Conservation (phyloP, 352 stramenopile species). For the Phytophthora vignae region DNA sequence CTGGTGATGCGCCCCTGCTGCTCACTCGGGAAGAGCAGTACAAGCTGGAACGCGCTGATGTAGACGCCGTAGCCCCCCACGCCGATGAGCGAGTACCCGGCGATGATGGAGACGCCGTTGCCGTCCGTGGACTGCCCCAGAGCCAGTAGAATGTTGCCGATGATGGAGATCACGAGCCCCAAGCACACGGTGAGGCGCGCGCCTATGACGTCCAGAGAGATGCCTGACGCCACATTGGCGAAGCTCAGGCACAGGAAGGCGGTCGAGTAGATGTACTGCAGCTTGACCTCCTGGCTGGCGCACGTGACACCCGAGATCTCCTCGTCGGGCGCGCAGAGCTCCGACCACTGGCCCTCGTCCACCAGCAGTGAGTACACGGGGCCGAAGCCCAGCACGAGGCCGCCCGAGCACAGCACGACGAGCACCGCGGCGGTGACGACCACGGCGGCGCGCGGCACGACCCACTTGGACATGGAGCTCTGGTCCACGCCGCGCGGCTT, state of each 20-base stretch:
- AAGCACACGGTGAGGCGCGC: constrained; percentile 44
- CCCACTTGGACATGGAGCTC: constrained; percentile 41
- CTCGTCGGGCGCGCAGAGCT: constrained; percentile 39
- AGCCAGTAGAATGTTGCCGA: constrained; percentile 54
- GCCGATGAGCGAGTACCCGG: constrained; percentile 49
- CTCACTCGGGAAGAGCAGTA: constrained; percentile 49
- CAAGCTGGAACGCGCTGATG: constrained; percentile 59
- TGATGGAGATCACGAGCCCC: constrained; percentile 49
- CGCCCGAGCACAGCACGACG: constrained; percentile 45
- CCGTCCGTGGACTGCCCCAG: constrained; percentile 43
- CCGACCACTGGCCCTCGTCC: constrained; percentile 52
- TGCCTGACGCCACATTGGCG: constrained; percentile 53
- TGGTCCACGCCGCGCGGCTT: constrained; percentile 21
- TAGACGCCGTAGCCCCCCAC: constrained; percentile 57
- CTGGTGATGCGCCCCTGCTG: constrained; percentile 49
- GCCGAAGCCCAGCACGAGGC: constrained; percentile 59
- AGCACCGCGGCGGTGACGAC: constrained; percentile 35
- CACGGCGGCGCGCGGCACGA: constrained; percentile 27
- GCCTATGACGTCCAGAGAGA: constrained; percentile 55
- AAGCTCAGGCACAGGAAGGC: constrained; percentile 57
- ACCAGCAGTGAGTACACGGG: constrained; percentile 61
- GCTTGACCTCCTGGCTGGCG: constrained; percentile 48
- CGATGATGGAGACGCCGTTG: constrained; percentile 51
- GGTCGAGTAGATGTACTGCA: constrained; percentile 67
- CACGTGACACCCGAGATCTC: constrained; percentile 41